Conservation (phyloP, 306 rosid genomes). For the Begonia masoniana region DNA sequence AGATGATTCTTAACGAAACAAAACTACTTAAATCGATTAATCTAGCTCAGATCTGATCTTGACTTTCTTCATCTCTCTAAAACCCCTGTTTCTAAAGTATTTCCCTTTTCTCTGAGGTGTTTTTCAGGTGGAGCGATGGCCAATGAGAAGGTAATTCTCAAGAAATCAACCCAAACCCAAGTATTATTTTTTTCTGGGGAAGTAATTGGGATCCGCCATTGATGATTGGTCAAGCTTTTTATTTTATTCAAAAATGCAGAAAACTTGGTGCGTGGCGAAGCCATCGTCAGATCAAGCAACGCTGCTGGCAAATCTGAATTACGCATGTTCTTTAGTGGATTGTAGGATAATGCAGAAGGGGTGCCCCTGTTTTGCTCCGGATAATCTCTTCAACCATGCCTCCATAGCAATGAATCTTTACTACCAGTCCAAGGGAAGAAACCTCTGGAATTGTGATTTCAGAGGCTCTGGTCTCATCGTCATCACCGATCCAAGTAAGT, state of each 20-base stretch:
- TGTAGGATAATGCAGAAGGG: constrained; percentile 51
- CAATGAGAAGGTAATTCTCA: constrained; percentile 37
- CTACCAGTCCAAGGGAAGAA: constrained; percentile 45
- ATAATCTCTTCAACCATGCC: constrained; percentile 62
- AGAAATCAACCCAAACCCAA: too few relatives aligned
- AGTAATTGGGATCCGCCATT: too few relatives aligned
- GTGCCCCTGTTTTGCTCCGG: constrained; percentile 58
- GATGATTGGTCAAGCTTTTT: too few relatives aligned
- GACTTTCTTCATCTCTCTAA: neutral
- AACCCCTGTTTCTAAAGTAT: neutral
- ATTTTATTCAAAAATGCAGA: constrained; percentile 25
- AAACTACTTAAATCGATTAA: too few relatives aligned
- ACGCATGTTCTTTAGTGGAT: constrained; percentile 73
- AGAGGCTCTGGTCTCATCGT: constrained; percentile 54
- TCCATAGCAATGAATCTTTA: constrained; percentile 81
- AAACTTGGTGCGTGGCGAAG: constrained; percentile 79
- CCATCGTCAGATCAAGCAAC: constrained; percentile 84
- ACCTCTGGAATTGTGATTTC: constrained; percentile 89
- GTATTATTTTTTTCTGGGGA: too few relatives aligned
- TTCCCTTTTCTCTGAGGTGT: neutral
- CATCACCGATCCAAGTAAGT: constrained; percentile 73
- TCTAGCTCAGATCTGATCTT: too few relatives aligned
- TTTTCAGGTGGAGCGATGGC: constrained; percentile 30
- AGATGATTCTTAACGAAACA: neutral
- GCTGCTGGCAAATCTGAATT: constrained; percentile 49